Base-by-base conservation (phyloP, 1,284 basidiomycete genomes). In the Cryptococcus amylolentus region DNA sequence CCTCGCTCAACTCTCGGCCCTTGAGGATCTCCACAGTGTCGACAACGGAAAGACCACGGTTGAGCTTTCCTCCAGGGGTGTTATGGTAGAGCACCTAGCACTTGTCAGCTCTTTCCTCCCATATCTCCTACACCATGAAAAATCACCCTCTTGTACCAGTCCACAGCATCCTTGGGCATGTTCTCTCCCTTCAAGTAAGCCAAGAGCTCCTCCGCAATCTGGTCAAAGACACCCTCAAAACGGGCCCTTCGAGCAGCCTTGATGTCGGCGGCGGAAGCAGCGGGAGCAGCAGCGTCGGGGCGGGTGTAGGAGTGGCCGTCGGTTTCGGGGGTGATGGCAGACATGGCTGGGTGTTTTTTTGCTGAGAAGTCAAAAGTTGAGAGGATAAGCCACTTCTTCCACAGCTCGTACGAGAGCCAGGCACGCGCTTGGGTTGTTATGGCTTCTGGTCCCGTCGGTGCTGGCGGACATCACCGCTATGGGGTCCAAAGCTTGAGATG, bases 21-120 rank as follows among this genome's bases (percentile, higher is more conserved):
- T 87, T 86, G 62, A 98, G 78, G 73, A 98, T 95, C 77, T 91
- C 87, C 54, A 88, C 88, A 4, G 91, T 91, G 78, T 98, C 95
- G 49, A 95, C 88, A 62, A 98, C 94, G 8, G 90, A 91, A 72
- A 98, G 83, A 39, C 95, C 95, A 38, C 95, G 86, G 80, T 97
- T 98, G 59, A 98, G 87, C 80, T 98, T 99, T 12, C 95, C 81
- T 78, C 92, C 91, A 0, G 94, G 92, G 9, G 90, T 88, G 79
- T 98, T 98, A 82, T 94, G 90, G 70, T 96, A 86, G 60, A 98
- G 81, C 73, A 84, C 93, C 91, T 96, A 35, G 16, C 6, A 12
- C 13, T 12, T 14, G 7, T 46, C 45, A 26, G 44, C 23, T 35
- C 18, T 45, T 40, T 37, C 18, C 27, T 41, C 28, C 54, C 18